Percentiles rank a stretch among this genome's conserved stretches.
phyloP scores from a whole-genome alignment of 495 filamentous ascomycete species.

The Beverwykella pulmonaria region DNA sequence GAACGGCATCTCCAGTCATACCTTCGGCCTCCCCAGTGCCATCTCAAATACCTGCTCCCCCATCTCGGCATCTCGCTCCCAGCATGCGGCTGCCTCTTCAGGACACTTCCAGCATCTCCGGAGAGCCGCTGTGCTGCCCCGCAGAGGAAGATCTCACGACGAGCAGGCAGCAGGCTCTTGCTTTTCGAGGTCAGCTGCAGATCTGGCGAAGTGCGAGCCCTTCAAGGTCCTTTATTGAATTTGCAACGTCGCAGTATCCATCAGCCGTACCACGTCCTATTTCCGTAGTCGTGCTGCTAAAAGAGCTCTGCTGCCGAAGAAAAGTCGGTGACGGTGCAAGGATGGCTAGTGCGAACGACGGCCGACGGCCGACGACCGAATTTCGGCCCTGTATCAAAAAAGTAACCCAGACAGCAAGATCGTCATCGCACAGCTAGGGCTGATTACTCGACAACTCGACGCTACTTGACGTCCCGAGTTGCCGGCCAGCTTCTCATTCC shows the following conservation, averaged over 20 bases:
- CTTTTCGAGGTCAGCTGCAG: neutral
- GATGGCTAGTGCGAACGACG: neutral
- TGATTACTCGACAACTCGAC: neutral
- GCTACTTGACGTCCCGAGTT: neutral
- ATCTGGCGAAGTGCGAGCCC: neutral
- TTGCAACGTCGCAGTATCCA: neutral
- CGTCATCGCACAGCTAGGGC: neutral
- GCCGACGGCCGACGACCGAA: conserved; percentile 9
- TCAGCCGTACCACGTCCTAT: neutral
- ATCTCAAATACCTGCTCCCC: neutral
- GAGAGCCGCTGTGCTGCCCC: neutral
- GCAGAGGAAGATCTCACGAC: neutral
- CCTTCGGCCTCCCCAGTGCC: neutral
- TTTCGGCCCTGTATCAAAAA: conserved; percentile 1
- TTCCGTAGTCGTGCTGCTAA: neutral
- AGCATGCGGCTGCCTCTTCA: neutral
- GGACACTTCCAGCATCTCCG: neutral
- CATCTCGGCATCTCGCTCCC: neutral
- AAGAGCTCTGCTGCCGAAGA: neutral
- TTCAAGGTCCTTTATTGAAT: neutral
- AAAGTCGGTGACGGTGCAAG: conserved; percentile 10
- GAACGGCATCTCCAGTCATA: neutral
- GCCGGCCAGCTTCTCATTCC: neutral
- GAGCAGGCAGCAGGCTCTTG: neutral
- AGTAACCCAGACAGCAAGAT: neutral